Percentiles rank a stretch among this genome's conserved stretches.
phyloP scores from a whole-genome alignment of 2,329 filamentous ascomycete species.

The Podosphaera xanthii region DNA sequence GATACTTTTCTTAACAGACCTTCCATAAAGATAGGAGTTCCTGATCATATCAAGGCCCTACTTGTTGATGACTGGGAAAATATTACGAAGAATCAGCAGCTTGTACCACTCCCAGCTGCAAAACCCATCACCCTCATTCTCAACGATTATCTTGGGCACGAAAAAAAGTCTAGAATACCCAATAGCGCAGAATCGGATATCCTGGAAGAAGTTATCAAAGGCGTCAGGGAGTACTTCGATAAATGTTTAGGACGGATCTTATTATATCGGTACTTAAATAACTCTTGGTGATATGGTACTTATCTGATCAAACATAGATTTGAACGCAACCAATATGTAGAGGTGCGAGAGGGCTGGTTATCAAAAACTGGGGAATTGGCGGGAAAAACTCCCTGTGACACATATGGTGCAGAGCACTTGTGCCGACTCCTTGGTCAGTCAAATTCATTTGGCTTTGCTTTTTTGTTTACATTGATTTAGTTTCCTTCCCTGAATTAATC shows the following conservation, averaged over 20 bases:
- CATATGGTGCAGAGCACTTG: slow-evolving; percentile 85
- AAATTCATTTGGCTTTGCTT: slow-evolving; percentile 17
- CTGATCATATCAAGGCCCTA: slow-evolving; percentile 74
- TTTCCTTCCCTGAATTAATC: slow-evolving; percentile 75
- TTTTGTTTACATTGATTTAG: slow-evolving; percentile 22
- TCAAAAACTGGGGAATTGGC: slow-evolving; percentile 36
- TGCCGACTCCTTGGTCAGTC: slow-evolving; percentile 57
- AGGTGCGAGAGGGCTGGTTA: slow-evolving; percentile 49
- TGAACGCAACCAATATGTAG: slow-evolving; percentile 70
- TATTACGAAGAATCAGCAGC: slow-evolving; percentile 80
- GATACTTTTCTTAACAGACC: slow-evolving; percentile 67
- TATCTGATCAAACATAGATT: slow-evolving; percentile 30
- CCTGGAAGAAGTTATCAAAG: slow-evolving; percentile 68
- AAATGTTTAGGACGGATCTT: slow-evolving; percentile 70
- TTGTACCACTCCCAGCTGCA: slow-evolving; percentile 62
- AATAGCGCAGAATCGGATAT: slow-evolving; percentile 60
- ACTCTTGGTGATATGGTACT: background rate
- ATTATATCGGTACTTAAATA: slow-evolving; percentile 41
- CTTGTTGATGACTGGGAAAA: slow-evolving; percentile 99
- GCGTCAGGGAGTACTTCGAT: slow-evolving; percentile 85
- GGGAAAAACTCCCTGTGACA: slow-evolving; percentile 51
- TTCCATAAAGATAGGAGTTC: slow-evolving; percentile 65
- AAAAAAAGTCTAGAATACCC: slow-evolving; percentile 39
- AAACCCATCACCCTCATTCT: slow-evolving; percentile 58
- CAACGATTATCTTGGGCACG: slow-evolving; percentile 53